Evolutionary conservation across 2,329 filamentous ascomycete species (phyloP).

Genomic region (Fusarium globosum): DNA sequence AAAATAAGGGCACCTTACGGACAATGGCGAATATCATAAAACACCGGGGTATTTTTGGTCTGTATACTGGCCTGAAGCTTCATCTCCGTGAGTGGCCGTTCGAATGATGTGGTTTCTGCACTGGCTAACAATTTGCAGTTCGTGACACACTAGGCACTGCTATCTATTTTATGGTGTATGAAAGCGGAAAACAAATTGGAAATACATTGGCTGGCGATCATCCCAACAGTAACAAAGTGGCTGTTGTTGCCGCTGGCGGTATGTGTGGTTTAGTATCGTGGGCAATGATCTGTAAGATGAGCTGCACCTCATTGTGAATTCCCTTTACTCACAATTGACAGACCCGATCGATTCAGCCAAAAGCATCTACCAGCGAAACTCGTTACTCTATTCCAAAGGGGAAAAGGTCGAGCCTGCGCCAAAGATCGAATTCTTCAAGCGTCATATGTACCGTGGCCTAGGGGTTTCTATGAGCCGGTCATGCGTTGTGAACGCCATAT

Average conservation of each 20-base stretch:
- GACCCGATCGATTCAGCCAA: constrained; percentile 84
- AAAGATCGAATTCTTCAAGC: constrained; percentile 81
- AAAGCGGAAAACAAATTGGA: constrained; percentile 84
- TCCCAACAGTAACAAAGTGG: constrained; percentile 80
- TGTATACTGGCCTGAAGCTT: constrained; percentile 84
- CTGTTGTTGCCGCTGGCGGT: constrained; percentile 81
- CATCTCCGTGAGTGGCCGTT: constrained; percentile 74
- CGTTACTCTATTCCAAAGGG: constrained; percentile 75
- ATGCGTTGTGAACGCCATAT: constrained; percentile 86
- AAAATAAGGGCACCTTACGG: constrained; percentile 80
- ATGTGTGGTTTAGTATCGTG: constrained; percentile 87
- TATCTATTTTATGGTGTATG: constrained; percentile 91
- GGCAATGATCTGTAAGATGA: constrained; percentile 77
- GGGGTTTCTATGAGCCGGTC: constrained; percentile 86
- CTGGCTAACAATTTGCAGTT: constrained; percentile 60
- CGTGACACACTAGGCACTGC: constrained; percentile 85
- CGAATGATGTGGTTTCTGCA: neutral
- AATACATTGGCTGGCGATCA: constrained; percentile 78
- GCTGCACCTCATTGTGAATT: constrained; percentile 46
- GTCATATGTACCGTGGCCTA: constrained; percentile 83
- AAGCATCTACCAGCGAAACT: constrained; percentile 86
- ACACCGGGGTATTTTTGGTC: constrained; percentile 76
- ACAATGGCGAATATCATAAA: constrained; percentile 82
- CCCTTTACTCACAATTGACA: constrained; percentile 43
- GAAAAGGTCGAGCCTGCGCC: constrained; percentile 72